Percentiles rank a stretch among this genome's conserved stretches.
These are phyloP conservation scores for Coniochaeta sp. DNA, from an alignment of 2,329 filamentous ascomycete species.

Conservation along the genomic window DNA sequence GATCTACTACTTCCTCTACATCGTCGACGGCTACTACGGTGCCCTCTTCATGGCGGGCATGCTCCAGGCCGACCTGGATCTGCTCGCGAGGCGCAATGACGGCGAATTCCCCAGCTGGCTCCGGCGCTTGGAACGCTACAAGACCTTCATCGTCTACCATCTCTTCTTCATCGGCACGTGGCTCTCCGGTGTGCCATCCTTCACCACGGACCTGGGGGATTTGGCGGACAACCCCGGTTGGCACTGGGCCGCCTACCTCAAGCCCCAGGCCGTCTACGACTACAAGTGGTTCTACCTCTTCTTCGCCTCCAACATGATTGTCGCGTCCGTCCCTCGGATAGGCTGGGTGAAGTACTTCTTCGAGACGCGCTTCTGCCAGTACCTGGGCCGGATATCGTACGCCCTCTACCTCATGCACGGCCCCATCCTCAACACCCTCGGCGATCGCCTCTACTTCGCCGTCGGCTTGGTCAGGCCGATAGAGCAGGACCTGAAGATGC, in stretches of 20 bases:
- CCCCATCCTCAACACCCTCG: constrained; percentile 50
- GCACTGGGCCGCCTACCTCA: constrained; percentile 53
- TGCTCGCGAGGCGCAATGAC: constrained; percentile 33
- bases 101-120: constrained; percentile 45
- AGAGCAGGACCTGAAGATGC: constrained; percentile 28
- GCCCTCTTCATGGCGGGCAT: constrained; percentile 55
- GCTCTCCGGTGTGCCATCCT: constrained; percentile 54
- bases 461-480: constrained; percentile 44
- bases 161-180: constrained; percentile 46
- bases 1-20: constrained; percentile 59
- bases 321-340: constrained; percentile 51
- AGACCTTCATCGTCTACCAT: constrained; percentile 43
- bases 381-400: constrained; percentile 56
- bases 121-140: constrained; percentile 35
- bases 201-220: constrained; percentile 36
- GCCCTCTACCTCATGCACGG: constrained; percentile 59
- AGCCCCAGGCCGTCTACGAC: constrained; percentile 59
- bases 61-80: constrained; percentile 54
- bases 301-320: constrained; percentile 49
- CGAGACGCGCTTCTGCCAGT: constrained; percentile 51
- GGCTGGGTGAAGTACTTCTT: constrained; percentile 51
- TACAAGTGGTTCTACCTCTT: constrained; percentile 64
- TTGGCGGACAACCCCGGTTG: constrained; percentile 51
- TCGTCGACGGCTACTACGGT: constrained; percentile 57
- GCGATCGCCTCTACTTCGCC: constrained; percentile 57